A percentile compares a stretch with the other conserved stretches of the same genome.
Conservation (phyloP, 352 stramenopile species). For the Phytophthora europaea region DNA sequence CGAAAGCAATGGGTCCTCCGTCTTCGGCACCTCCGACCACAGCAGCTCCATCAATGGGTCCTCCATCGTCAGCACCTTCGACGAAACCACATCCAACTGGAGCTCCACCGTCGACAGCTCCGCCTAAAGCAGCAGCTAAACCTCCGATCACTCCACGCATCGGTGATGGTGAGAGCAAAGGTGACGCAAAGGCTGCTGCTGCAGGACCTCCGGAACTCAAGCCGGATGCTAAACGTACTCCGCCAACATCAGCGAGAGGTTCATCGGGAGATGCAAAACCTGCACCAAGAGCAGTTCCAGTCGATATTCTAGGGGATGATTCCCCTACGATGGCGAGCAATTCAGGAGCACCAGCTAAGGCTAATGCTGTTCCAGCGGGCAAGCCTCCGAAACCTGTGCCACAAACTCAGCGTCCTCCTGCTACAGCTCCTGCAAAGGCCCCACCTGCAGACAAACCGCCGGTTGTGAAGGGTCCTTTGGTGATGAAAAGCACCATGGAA, state of each 20-base stretch:
- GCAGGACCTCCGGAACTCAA: conserved; percentile 24
- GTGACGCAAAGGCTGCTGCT: conserved; percentile 16
- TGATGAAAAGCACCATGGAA: conserved; percentile 78
- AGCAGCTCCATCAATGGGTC: conserved; percentile 12
- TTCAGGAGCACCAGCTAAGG: conserved; percentile 8
- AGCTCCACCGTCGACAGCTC: conserved; percentile 11
- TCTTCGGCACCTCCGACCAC: background rate
- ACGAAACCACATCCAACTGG: conserved; percentile 1
- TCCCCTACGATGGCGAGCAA: conserved; percentile 18
- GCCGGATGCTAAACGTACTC: conserved; percentile 42
- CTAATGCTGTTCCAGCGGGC: conserved; percentile 10
- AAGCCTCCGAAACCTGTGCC: conserved; percentile 33
- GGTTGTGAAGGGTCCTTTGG: conserved; percentile 35
- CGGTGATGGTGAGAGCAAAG: conserved; percentile 31
- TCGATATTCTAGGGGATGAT: conserved; percentile 59
- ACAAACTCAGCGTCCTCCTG: conserved; percentile 15
- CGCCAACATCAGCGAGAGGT: conserved; percentile 25
- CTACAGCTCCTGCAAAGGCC: conserved; percentile 23
- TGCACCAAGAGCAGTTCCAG: conserved; percentile 35
- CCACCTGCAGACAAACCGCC: conserved; percentile 32
- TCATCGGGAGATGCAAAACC: conserved; percentile 38
- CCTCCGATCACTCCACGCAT: conserved; percentile 13
- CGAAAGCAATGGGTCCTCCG: conserved; percentile 17
- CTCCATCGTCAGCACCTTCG: conserved; percentile 20
- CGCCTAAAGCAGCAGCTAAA: conserved; percentile 38